Percentiles rank a stretch among this genome's conserved stretches.
These are phyloP conservation scores for Bretziella fagacearum DNA, from an alignment of 2,329 filamentous ascomycete genomes.

Conservation along the genomic window DNA sequence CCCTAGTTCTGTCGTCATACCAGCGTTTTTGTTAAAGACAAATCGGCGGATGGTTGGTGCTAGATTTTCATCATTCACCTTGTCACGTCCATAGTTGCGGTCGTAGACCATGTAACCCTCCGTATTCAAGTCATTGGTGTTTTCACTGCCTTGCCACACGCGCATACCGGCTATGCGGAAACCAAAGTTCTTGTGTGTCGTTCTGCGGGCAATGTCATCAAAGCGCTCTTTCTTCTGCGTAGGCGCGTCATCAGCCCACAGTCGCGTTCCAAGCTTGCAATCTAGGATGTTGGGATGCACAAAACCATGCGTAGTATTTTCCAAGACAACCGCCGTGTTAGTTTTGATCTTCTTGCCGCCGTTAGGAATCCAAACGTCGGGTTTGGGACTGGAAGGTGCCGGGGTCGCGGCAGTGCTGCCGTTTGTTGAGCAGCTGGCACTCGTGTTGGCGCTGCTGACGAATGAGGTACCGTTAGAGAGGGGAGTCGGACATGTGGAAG, in stretches of 20 bases:
- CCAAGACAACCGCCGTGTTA: slow-evolving; percentile 63
- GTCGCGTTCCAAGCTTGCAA: slow-evolving; percentile 68
- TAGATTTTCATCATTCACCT: slow-evolving; percentile 37
- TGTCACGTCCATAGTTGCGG: slow-evolving; percentile 42
- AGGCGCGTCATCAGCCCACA: slow-evolving; percentile 66
- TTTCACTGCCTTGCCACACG: slow-evolving; percentile 39
- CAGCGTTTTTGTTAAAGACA: slow-evolving; percentile 39
- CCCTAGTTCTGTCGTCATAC: slow-evolving; percentile 42
- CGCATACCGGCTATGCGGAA: slow-evolving; percentile 51
- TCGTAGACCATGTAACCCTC: slow-evolving; percentile 43
- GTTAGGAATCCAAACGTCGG: slow-evolving; percentile 30
- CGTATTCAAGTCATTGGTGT: slow-evolving; percentile 33
- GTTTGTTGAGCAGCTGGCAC: neutral
- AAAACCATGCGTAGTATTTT: slow-evolving; percentile 71
- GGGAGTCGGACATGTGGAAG: slow-evolving; percentile 21
- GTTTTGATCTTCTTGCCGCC: slow-evolving; percentile 50
- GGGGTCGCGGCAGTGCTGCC: slow-evolving; percentile 1
- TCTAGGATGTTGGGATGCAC: slow-evolving; percentile 78
- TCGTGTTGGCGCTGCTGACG: neutral
- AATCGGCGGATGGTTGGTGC: slow-evolving; percentile 37
- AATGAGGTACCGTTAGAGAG: neutral
- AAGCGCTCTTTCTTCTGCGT: slow-evolving; percentile 42
- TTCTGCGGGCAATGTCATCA: slow-evolving; percentile 39
- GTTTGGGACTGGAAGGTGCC: slow-evolving; percentile 1
- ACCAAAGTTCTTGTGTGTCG: slow-evolving; percentile 42